Base-by-base conservation (phyloP, 768 basidiomycete genomes). In the Psilocybe cyanescens region DNA sequence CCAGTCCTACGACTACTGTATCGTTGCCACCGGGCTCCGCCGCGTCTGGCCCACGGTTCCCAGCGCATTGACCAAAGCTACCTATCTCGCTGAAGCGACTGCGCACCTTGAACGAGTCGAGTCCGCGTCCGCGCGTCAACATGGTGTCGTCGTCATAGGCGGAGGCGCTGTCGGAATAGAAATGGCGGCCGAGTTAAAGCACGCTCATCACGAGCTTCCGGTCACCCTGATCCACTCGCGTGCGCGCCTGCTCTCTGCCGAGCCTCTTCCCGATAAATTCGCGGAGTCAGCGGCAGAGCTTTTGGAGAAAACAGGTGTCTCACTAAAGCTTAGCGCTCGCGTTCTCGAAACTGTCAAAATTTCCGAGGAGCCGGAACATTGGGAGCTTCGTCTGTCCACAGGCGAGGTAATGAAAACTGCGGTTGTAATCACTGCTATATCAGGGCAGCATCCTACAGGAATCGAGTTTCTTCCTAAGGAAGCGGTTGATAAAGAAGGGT, bases 1-100 rank as follows among this genome's bases (percentile, higher is more conserved):
- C 47, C 47, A 49, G n/a, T 24, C 14, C 47, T 49, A 49, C 47
- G 47, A 49, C 28, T 49, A 49, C 47, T 49, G 47, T n/a, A 49
- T 49, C 19, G 47, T 49, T n/a, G 47, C 47, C 8, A 49, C 47
- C 19, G 47, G 47, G 6, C 47, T 49, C 9, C 47, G 47, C 28
- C 47, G 47, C 47, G 47, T 49, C 4, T 49, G 47, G 47, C 47
- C 47, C 7, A 49, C 47, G n/a, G 47, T 49, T 19, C 47, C 47
- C 11, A 49, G 47, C 47, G 47, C 47, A 28, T n/a, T 12, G 8
- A 24, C 47, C 47, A 49, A 49, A n/a, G 47, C 5, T n/a, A n/a
- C 19, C 19, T 49, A 49, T n/a, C 47, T 49, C 9, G 8, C 47
- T 24, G 47, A 49, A 49, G 47, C 47, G 8, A 7, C 4, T 24